Base-by-base conservation (phyloP, 306 rosid genomes). In the Abrus pulchellus region DNA sequence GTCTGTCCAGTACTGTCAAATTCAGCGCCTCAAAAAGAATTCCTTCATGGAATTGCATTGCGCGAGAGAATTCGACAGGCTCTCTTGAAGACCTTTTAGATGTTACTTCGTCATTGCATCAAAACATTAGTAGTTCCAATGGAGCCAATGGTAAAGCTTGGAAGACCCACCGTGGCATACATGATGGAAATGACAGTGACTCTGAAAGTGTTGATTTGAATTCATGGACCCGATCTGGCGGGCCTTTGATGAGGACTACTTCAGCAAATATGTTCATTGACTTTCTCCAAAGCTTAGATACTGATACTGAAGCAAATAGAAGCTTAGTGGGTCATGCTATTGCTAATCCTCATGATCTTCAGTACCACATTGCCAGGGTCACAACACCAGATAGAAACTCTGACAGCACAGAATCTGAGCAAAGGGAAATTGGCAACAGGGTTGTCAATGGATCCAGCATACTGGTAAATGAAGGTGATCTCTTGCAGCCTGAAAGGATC, bases 41-140 rank as follows among this genome's bases (percentile, higher is more conserved):
- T 60, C 99, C 99, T 34, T 95, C 99, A 4, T 95, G 98, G 99
- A 95, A 95, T 78, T 88, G 97, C 91, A 87, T 95, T 11, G 99
- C 97, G 5, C 90, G 99, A 77, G 99, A 95, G 90, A 95, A 92
- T 82, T 95, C 99, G 11, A 77, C 90, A 0, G 94, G 99, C 12
- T 95, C 99, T 47, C 90, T 95, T 1, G 99, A 93, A 68, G 98
- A 94, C 81, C 89, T 88, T 43, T 65, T 74, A 0, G 98, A 93
- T 68, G 86, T 43, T 66, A 28, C 87, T 76, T 81, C 90, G 67
- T 74, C 97, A 0, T 57, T 84, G 79, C 94, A 89, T 83, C 97
- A 89, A 43, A 83, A 85, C 76, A 43, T 76, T 60, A 66, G 88
- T 6, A 2, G 82, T 47, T 60, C 82, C 29, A 70, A 33, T 5